Conservation (phyloP, 768 basidiomycete genomes). For the Pisolithus tinctorius region DNA sequence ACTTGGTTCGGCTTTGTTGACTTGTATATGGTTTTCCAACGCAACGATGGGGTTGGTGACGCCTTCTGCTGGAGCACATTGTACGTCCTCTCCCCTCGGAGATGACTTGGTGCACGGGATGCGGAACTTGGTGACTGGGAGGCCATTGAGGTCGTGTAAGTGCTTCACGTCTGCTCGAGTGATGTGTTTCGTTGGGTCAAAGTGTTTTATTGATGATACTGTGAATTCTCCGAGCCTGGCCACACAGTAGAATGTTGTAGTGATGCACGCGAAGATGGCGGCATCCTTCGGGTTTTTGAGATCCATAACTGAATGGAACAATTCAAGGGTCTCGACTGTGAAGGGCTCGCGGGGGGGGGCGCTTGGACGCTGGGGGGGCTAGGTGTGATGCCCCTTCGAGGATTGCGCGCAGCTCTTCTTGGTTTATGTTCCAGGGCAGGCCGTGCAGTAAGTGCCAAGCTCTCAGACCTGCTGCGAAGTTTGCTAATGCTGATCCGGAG, state of each 20-base stretch:
- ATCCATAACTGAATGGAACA: background rate
- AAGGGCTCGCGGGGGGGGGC: slow-evolving; percentile 4
- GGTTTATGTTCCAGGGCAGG: too few species aligned
- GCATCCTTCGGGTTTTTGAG: background rate
- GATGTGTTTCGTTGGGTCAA: background rate
- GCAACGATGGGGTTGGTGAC: slow-evolving; percentile 7
- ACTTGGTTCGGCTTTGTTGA: too few species aligned
- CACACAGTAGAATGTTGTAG: background rate
- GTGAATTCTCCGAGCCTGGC: background rate
- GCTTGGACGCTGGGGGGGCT: slow-evolving; percentile 10
- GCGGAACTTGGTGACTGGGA: background rate
- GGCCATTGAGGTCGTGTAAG: background rate
- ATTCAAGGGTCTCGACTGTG: slow-evolving; percentile 7
- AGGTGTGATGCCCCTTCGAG: background rate
- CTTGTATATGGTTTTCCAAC: too few species aligned
- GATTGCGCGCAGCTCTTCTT: too few species aligned
- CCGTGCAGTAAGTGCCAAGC: too few species aligned
- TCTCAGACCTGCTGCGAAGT: too few species aligned
- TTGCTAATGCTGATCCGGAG: too few species aligned
- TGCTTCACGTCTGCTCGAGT: background rate
- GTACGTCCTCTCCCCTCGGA: slow-evolving; percentile 6
- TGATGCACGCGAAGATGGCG: background rate
- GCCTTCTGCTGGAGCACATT: slow-evolving; percentile 7
- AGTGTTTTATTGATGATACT: background rate
- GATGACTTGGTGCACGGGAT: background rate